Percentiles rank a stretch among this genome's conserved stretches.
phyloP scores from a whole-genome alignment of 2,329 filamentous ascomycete species.

The Alternaria viburni region DNA sequence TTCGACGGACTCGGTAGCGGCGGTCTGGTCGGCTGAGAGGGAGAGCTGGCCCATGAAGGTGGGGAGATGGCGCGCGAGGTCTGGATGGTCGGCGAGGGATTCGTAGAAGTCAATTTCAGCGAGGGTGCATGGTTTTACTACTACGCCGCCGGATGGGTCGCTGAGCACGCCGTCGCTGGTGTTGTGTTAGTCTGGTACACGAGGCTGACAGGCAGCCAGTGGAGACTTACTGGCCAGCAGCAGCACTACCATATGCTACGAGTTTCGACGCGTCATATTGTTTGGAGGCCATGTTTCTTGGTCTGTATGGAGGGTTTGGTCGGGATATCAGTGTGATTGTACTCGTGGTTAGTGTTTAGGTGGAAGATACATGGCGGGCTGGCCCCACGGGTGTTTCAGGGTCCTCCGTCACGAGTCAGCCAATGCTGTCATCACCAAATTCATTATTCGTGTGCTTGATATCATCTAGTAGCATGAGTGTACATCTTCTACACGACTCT shows the following conservation, averaged over 20 bases:
- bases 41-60: constrained; percentile 80
- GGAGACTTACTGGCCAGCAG: constrained; percentile 79
- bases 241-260: constrained; percentile 74
- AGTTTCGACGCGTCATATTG: constrained; percentile 67
- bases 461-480: neutral
- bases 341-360: neutral
- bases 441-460: constrained; percentile 2
- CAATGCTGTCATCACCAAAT: constrained; percentile 2
- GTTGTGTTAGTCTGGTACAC: constrained; percentile 4
- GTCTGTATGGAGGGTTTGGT: neutral
- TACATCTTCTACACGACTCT: neutral
- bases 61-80: constrained; percentile 82
- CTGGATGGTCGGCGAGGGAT: constrained; percentile 69
- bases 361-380: constrained; percentile 9
- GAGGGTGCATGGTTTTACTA: constrained; percentile 92
- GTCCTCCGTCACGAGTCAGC: constrained; percentile 25
- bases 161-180: constrained; percentile 86
- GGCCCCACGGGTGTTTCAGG: constrained; percentile 18
- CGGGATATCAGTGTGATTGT: neutral
- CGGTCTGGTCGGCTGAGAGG: constrained; percentile 52
- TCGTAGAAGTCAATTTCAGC: constrained; percentile 92
- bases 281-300: constrained; percentile 44
- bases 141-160: constrained; percentile 79
- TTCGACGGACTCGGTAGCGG: constrained; percentile 23
- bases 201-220: constrained; percentile 4